Evolutionary conservation across 2,329 filamentous ascomycete species (phyloP).

Genomic region (Exophiala viscosa): DNA sequence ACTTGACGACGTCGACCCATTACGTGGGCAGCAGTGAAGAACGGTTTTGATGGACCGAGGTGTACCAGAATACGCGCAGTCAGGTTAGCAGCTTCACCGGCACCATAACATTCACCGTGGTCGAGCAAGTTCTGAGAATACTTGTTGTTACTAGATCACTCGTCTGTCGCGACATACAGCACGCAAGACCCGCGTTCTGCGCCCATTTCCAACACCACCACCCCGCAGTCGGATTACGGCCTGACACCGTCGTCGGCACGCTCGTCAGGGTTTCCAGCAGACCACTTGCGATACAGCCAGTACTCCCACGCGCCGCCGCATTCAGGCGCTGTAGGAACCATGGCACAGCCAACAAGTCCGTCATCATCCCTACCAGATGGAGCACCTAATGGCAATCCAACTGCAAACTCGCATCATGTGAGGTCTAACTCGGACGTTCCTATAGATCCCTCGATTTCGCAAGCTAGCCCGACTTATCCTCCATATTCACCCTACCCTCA

Average conservation of each 20-base stretch:
- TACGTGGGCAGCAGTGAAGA: constrained; percentile 14
- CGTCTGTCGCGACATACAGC: constrained; percentile 86
- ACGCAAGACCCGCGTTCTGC: constrained; percentile 72
- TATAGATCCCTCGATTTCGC: constrained; percentile 98
- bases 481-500: constrained; percentile 84
- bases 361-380: constrained; percentile 83
- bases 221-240: constrained; percentile 85
- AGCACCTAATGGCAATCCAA: constrained; percentile 67
- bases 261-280: constrained; percentile 72
- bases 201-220: constrained; percentile 72
- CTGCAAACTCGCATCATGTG: constrained; percentile 54
- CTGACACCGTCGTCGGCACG: constrained; percentile 71
- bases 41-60: constrained; percentile 51
- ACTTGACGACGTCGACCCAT: constrained; percentile 7
- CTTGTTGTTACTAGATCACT: constrained; percentile 66
- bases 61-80: constrained; percentile 75
- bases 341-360: constrained; percentile 99
- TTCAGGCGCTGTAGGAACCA: constrained; percentile 75
- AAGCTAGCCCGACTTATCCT: constrained; percentile 87
- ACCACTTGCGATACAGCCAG: constrained; percentile 71
- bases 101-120: constrained; percentile 55
- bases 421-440: constrained; percentile 96
- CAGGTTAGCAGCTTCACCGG: constrained; percentile 75
- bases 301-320: constrained; percentile 73
- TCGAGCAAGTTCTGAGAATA: constrained; percentile 24